phyloP scores from a whole-genome alignment of 768 basidiomycete species.

The Pleurotus salmoneostramineus region DNA sequence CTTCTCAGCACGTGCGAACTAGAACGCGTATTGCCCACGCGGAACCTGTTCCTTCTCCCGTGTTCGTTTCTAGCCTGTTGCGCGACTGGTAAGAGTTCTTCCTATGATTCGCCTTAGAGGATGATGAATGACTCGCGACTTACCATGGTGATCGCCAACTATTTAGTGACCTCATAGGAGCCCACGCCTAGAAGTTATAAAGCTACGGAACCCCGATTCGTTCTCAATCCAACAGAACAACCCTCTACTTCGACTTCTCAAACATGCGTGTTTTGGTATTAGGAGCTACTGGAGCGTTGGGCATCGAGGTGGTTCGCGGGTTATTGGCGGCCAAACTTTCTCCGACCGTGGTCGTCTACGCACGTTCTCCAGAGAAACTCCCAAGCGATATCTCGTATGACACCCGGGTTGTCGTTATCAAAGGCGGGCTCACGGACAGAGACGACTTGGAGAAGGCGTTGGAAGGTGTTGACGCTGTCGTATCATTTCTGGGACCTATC shows the following conservation, averaged over 20 bases:
- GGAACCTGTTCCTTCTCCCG: too few relatives aligned
- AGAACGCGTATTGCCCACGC: too few relatives aligned
- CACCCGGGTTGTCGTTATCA: slow-evolving; percentile 41
- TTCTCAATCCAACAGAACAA: not conserved
- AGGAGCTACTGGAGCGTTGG: slow-evolving; percentile 66
- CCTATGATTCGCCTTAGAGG: not conserved
- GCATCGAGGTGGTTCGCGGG: slow-evolving; percentile 54
- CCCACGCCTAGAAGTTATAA: too few relatives aligned
- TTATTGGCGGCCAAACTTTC: slow-evolving; percentile 36
- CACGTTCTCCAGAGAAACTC: slow-evolving; percentile 61
- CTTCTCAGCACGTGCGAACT: too few relatives aligned
- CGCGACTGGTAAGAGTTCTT: too few relatives aligned
- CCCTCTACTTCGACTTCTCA: not conserved
- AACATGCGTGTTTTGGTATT: slow-evolving; percentile 59
- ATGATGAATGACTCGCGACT: too few relatives aligned
- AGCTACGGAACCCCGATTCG: not conserved
- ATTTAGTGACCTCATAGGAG: too few relatives aligned
- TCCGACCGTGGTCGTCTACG: slow-evolving; percentile 52
- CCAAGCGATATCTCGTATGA: slow-evolving; percentile 44
- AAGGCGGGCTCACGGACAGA: slow-evolving; percentile 53
- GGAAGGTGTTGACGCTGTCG: slow-evolving; percentile 53
- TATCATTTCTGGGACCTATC: slow-evolving; percentile 63
- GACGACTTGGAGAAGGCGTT: slow-evolving; percentile 48
- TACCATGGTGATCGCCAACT: too few relatives aligned
- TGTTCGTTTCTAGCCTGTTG: too few relatives aligned